Evolutionary conservation across 352 stramenopile species (phyloP), one percentile per base, ranked within the genome.

Genomic region (Sclerospora graminicola): DNA sequence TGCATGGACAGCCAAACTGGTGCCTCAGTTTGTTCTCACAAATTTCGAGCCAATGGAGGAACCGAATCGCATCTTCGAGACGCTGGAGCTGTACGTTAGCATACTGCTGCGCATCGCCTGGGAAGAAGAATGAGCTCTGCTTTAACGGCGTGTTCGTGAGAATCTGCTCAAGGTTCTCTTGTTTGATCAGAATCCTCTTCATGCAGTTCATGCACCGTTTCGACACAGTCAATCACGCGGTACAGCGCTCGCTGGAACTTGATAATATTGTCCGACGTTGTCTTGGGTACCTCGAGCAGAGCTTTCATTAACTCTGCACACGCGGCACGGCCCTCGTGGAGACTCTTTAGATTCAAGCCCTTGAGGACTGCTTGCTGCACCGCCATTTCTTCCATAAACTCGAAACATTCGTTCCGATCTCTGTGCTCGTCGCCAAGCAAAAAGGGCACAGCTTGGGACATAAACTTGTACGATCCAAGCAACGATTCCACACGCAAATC

Each of bases 121-220:
- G 81, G 54, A 93, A 92, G 44, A 93, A 93, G 57, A 93, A 93
- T 13, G 81, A 93, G 58, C 80, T 88, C 20, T 79, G 76, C 45
- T 90, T 90, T 29, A 93, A 41, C 8, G 81, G 81, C 4, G 81
- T 89, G 23, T 93, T 71, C 39, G 84, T 93, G 21, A 93, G 46
- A 18, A 90, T 66, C 45, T 93, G 75, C n/a, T 90, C 60, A 19
- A 93, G 54, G 37, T 89, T 83, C 36, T 93, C 81, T 39, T 93
- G 81, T 59, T 93, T 93, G 1, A 51, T 63, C 14, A 90, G 20
- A 7, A 93, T 66, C 48, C 88, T 88, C 58, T 90, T 93, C 56
- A 93, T 52, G 54, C 71, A 88, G 53, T 82, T 84, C 2, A 93
- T n/a, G 45, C 16, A 90, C 81, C 9, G 69, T 58, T 43, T 93